Conservation (phyloP, 345 rosid species). For the Noccaea caerulescens region DNA sequence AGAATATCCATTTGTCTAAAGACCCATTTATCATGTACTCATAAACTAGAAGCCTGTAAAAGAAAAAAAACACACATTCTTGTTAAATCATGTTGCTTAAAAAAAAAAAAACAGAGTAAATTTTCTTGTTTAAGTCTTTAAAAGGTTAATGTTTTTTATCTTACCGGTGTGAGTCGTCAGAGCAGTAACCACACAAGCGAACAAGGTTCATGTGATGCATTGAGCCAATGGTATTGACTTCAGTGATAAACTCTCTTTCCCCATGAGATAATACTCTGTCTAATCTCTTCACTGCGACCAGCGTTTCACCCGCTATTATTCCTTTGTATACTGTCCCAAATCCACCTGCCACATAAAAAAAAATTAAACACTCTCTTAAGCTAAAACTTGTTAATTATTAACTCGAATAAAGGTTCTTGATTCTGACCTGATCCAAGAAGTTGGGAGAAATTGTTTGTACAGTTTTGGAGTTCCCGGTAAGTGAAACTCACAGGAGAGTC, state of each 20-base stretch:
- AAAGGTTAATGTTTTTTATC: not conserved
- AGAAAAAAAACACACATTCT: not conserved
- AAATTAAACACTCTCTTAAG: not conserved
- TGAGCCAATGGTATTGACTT: conserved; percentile 85
- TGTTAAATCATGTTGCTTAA: not conserved
- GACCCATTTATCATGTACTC: conserved; percentile 81
- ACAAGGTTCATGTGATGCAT: conserved; percentile 87
- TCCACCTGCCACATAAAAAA: conserved; percentile 53
- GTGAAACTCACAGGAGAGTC: conserved; percentile 76
- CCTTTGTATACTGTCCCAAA: conserved; percentile 84
- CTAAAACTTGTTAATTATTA: not conserved
- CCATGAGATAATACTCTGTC: conserved; percentile 73
- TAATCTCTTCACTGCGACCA: conserved; percentile 74
- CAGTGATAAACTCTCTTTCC: conserved; percentile 72
- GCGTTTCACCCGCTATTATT: conserved; percentile 48
- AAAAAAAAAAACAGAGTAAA: conserved; percentile 2
- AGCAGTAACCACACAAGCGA: conserved; percentile 75
- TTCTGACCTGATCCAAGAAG: conserved; percentile 78
- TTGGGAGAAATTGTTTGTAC: conserved; percentile 67
- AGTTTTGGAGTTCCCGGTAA: conserved; percentile 69
- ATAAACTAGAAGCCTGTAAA: conserved; percentile 69
- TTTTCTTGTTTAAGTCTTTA: not conserved
- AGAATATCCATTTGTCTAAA: conserved; percentile 76
- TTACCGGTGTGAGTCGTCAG: conserved; percentile 75
- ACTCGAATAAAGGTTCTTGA: conserved; percentile 1